Evolutionary conservation across 108 stramenopile genomes (phyloP).

Genomic region (Fistulifera pelliculosa): DNA sequence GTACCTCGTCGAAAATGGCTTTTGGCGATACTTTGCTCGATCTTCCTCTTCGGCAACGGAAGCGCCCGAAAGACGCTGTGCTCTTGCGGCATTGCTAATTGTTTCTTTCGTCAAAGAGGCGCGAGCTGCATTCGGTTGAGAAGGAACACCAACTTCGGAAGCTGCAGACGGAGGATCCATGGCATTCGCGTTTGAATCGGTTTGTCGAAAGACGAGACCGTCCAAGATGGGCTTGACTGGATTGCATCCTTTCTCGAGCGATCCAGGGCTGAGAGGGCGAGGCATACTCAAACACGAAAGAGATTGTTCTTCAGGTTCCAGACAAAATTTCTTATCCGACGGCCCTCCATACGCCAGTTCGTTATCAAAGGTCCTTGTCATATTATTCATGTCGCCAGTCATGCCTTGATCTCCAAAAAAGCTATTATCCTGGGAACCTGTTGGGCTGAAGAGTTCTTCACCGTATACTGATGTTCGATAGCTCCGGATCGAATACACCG

Average conservation of each 20-base stretch:
- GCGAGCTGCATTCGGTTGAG: too few species aligned
- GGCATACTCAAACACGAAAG: background rate
- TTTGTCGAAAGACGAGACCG: background rate
- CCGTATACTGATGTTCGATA: background rate
- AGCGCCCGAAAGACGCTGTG: too few species aligned
- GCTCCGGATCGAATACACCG: conserved; percentile 4
- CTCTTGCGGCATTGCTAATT: too few species aligned
- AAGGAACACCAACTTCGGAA: too few species aligned
- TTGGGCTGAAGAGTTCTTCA: conserved; percentile 1
- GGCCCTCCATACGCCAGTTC: background rate
- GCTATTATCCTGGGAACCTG: background rate
- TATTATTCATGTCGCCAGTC: background rate
- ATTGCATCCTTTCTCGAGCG: background rate
- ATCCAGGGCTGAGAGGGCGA: too few species aligned
- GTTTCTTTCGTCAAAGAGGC: too few species aligned
- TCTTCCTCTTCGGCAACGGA: too few species aligned
- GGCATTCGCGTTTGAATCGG: background rate
- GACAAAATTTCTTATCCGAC: background rate
- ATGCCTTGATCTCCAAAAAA: too few species aligned
- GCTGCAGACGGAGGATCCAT: background rate
- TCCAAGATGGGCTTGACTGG: background rate
- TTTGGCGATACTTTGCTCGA: too few species aligned
- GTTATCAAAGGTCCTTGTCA: conserved; percentile 1
- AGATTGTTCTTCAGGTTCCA: background rate
- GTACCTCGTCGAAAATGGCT: too few species aligned